These are phyloP conservation scores for Fusarium nisikadoi DNA, from an alignment of 2,329 filamentous ascomycete species.

Conservation along the genomic window DNA sequence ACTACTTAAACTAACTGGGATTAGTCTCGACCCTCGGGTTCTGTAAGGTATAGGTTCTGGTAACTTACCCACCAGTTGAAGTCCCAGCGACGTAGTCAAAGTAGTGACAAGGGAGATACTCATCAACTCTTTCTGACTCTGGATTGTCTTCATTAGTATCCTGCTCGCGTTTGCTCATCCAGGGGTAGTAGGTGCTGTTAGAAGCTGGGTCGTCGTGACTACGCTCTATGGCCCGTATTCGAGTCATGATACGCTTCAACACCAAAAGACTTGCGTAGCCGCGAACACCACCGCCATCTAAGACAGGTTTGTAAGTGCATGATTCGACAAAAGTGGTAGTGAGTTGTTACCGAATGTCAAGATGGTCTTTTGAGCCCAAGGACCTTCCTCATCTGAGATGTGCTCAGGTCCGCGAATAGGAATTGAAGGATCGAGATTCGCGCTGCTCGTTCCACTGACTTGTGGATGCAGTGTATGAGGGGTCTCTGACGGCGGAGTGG, in stretches of 20 bases:
- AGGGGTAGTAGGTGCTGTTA: not conserved
- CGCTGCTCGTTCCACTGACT: not conserved
- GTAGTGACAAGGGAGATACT: not conserved
- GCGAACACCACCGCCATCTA: not conserved
- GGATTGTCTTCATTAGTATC: accelerated
- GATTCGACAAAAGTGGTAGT: not conserved
- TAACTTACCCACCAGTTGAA: not conserved
- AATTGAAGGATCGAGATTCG: accelerated
- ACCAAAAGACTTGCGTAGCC: not conserved
- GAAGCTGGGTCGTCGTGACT: not conserved
- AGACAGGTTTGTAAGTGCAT: accelerated
- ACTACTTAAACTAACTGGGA: accelerated
- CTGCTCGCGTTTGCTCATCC: not conserved
- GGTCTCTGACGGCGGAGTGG: accelerated
- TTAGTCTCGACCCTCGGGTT: no score
- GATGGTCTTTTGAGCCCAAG: not conserved
- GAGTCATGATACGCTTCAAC: not conserved
- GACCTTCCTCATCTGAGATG: accelerated
- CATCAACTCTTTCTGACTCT: not conserved
- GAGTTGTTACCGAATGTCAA: not conserved
- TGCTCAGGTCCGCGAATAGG: not conserved
- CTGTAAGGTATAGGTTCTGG: accelerated
- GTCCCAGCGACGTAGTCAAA: not conserved
- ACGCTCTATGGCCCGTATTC: not conserved
- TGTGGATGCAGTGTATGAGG: accelerated